Conservation (phyloP, 2,329 filamentous ascomycete species). For the Fusarium sp. region DNA sequence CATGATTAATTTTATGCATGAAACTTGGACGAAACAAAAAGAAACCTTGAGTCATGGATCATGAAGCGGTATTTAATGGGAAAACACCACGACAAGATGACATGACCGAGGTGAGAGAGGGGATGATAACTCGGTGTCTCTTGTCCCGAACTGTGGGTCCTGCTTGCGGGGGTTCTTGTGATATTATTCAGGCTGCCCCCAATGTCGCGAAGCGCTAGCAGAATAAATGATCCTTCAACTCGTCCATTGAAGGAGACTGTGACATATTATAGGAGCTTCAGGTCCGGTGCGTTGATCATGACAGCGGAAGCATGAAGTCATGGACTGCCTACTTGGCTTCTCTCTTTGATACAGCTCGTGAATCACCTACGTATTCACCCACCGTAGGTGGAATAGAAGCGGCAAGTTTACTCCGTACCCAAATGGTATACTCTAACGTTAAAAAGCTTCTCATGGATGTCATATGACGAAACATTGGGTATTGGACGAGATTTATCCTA, state of each 20-base stretch:
- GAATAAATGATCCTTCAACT: not conserved
- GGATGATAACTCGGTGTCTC: constrained; percentile 24
- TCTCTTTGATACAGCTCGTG: too few relatives aligned
- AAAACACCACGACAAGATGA: not conserved
- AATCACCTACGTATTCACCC: too few relatives aligned
- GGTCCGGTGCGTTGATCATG: not conserved
- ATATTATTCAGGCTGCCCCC: not conserved
- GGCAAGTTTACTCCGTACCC: too few relatives aligned
- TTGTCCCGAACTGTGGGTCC: constrained; percentile 33
- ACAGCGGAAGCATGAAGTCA: too few relatives aligned
- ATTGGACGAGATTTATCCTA: too few relatives aligned
- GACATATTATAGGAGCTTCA: not conserved
- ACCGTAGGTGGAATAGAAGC: too few relatives aligned
- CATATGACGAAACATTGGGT: too few relatives aligned
- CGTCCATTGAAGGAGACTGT: not conserved
- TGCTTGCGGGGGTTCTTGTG: constrained; percentile 19
- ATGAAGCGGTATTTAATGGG: constrained; percentile 19
- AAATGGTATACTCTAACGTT: too few relatives aligned
- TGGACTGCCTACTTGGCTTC: too few relatives aligned
- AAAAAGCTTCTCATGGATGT: too few relatives aligned
- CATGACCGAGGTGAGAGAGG: constrained; percentile 2
- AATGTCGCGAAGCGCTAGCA: not conserved
- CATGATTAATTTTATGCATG: constrained; percentile 13
- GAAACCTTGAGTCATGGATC: not conserved
- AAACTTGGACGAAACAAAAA: not conserved